Evolutionary conservation across 805 yeast species (phyloP), one percentile per base, ranked within the genome.

Genomic region (Metschnikowia cerradonensis): DNA sequence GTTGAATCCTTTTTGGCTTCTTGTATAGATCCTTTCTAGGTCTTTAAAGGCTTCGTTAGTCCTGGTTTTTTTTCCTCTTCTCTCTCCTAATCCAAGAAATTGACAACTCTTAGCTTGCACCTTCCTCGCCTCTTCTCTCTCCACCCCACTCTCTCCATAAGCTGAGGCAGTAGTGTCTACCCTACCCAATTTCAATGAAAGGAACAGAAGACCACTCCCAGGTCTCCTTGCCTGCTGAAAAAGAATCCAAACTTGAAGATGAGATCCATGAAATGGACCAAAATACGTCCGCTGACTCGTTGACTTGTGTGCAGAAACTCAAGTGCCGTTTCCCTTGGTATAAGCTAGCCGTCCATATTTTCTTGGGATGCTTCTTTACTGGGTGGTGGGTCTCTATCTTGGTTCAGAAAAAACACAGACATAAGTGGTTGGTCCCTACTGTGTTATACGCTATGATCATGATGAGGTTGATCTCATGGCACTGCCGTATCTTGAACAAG

Each of bases 351-450:
- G 20, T 57, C 15, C 59, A 57, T 31, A 43, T 60, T 15, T 36
- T 64, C 22, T 46, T 58, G 13, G 67, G 66, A 3, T 51, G 57
- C 30, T 62, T 64, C 38, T 64, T 64, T 57, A 62, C 67, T 3
- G 61, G 62, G 0, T 63, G 68, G 67, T 81, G 84, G 84, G 60
- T 80, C 41, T 74, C 82, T 14, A 78, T 81, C 51, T 48, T 81
- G 30, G 76, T 76, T 46, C 84, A 79, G 60, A 60, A 73, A 6
- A 71, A 74, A 53, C 76, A 75, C 42, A 67, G 84, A 49, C 78
- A 66, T 54, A 57, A 72, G 52, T 81, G 85, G 85, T 73, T 81
- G 59, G 78, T 81, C 52, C 85, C 84, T 17, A 80, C 84, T 3
- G 63, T 81, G 19, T 56, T 81, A 42, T 81, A 79, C 76, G 70